Evolutionary conservation across 164 flowering plant species (phyloP).

Genomic region (Tetrastigma voinierianum): DNA sequence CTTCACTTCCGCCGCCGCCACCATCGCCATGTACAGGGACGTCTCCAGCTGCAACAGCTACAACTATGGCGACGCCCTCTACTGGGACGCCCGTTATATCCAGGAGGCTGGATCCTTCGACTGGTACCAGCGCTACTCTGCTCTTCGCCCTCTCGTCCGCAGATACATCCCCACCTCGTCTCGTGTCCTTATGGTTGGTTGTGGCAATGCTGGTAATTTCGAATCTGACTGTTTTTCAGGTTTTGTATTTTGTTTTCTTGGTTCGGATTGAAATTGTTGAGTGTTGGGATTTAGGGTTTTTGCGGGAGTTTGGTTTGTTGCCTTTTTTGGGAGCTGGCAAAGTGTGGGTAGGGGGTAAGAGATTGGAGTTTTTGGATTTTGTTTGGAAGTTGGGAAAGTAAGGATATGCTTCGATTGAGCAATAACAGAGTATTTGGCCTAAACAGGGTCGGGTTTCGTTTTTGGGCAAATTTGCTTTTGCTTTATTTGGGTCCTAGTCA

Average conservation of each 20-base stretch:
- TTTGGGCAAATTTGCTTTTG: too few species aligned
- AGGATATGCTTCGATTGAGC: too few species aligned
- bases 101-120: conserved; percentile 79
- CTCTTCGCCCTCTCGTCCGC: conserved; percentile 78
- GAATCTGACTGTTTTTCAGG: not conserved
- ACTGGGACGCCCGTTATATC: conserved; percentile 86
- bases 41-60: conserved; percentile 74
- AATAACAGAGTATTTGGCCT: too few species aligned
- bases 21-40: conserved; percentile 43
- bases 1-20: not conserved
- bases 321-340: too few species aligned
- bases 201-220: conserved; percentile 82
- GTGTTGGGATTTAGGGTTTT: not conserved
- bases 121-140: conserved; percentile 92
- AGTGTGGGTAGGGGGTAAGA: too few species aligned
- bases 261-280: not conserved
- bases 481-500: too few species aligned
- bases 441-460: too few species aligned
- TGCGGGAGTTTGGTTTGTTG: too few species aligned
- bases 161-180: conserved; percentile 52
- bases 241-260: not conserved
- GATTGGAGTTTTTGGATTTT: too few species aligned
- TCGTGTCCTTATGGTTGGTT: conserved; percentile 89
- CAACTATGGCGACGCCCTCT: conserved; percentile 85
- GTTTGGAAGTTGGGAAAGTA: too few species aligned